Base-by-base conservation (phyloP, 768 basidiomycete genomes). In the Xerocomellus chrysenteron region DNA sequence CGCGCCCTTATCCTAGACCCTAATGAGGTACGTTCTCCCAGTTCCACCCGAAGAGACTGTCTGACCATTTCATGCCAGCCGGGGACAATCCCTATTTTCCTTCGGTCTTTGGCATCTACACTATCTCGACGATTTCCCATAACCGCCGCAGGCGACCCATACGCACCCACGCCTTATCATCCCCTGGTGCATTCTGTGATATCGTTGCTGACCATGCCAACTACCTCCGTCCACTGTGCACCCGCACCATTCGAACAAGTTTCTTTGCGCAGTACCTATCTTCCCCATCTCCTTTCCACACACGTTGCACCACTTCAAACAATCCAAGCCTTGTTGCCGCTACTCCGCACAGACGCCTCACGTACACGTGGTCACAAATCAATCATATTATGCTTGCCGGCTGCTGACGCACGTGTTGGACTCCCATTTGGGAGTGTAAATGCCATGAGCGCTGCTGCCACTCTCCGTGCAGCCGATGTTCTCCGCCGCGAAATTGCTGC, bases 71-170 rank as follows among this genome's bases (percentile, higher is more conserved):
- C 30, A 37, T 48, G 43, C 40, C 55, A 94, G 92, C 86, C 87
- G 33, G 83, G 80, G 2, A 86, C 86, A 3, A 79, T 92, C 47
- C 80, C 85, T 0, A 77, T 84, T 44, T 94, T 94, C 76, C 77
- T 94, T 41, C 86, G 92, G 52, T 93, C 92, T 9, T 75, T 95
- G 39, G 79, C 84, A 3, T 88, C 92, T 0, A 85, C 90, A 0
- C 78, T 95, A 10, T 88, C 88, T 17, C 86, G 91, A 59, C 83
- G 85, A 47, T 95, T 92, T 74, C 93, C 93, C 4, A 81, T 92
- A 61, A 85, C 82, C 35, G 72, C 84, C 8, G 75, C 88, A 3
- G 93, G 93, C 26, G 94, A 95, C 69, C 92, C 93, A 2, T 90
- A 86, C 68, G 82, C 80, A 24, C 78, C 86, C 0, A 82, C 86